Evolutionary conservation across 2,329 filamentous ascomycete genomes (phyloP), one percentile per base, ranked within the genome.

Genomic region (Allantophomopsis lycopodina): DNA sequence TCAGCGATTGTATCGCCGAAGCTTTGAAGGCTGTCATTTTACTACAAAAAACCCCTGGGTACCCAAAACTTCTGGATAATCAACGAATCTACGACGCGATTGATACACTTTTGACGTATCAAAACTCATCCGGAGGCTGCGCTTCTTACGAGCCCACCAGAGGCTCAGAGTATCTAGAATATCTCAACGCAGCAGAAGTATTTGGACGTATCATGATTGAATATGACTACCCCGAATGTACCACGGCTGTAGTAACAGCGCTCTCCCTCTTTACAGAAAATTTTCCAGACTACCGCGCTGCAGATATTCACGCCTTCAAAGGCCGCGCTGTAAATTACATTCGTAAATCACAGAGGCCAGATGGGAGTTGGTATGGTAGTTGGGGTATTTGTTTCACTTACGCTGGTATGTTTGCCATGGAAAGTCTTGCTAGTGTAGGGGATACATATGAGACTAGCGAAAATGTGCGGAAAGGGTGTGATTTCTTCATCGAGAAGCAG

Each of bases 301-400:
- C 70, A 0, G 89, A 96, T 44, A 89, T 98, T 48, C 66, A 73
- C 7, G 56, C 55, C 0, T 86, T 91, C 51, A 80, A 91, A 48
- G 63, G 65, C 15, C 71, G 79, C 31, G 87, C 88, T 0, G 75
- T 94, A 1, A 64, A 68, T 37, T 96, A 87, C 65, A 94, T 98
- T 60, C 83, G 87, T 54, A 69, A 69, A 2, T 73, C 78, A 3
- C 91, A 96, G 60, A 67, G 73, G 2, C 58, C 69, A 0, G 86
- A 96, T 50, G 91, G 91, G n/a, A 83, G 81, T 44, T 98, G 91
- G 91, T 96, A 98, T 56, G 91, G 91, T 35, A 87, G 78, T 55
- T 98, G 91, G 91, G 91, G 85, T 39, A 93, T 98, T 52, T 98
- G 91, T 63, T 98, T 94, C 60, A 95, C 88, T 0, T 98, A 98